Evolutionary conservation across 1,139 yeast genomes (phyloP).

Genomic region (Candida anutae): DNA sequence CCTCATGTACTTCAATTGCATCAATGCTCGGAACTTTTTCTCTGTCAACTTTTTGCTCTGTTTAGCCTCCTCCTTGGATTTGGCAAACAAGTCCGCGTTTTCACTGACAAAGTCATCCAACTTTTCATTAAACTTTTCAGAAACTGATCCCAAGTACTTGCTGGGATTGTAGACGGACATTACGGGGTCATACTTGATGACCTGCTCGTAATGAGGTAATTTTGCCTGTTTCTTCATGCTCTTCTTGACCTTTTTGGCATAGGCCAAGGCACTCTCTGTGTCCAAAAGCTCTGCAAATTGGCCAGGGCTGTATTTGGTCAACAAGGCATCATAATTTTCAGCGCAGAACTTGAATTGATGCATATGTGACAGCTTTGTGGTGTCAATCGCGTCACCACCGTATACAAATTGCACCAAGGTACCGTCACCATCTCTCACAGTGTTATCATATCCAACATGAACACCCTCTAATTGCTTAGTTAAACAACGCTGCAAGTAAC

Average conservation of each 20-base stretch:
- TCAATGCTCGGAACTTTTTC: conserved; percentile 88
- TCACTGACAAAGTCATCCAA: conserved; percentile 61
- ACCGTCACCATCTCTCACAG: conserved; percentile 95
- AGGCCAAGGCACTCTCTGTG: conserved; percentile 70
- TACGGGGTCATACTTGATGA: conserved; percentile 78
- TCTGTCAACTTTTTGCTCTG: conserved; percentile 52
- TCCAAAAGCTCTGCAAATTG: conserved; percentile 67
- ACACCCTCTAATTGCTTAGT: conserved; percentile 98
- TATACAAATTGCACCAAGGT: conserved; percentile 88
- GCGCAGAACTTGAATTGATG: conserved; percentile 88
- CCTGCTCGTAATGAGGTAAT: conserved; percentile 57
- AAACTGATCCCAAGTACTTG: conserved; percentile 85
- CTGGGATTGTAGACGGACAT: conserved; percentile 81
- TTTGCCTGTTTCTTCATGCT: conserved; percentile 57
- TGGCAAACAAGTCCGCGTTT: conserved; percentile 48
- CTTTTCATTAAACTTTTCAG: conserved; percentile 79
- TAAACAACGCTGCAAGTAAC: conserved; percentile 96
- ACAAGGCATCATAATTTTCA: conserved; percentile 81
- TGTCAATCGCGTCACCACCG: conserved; percentile 96
- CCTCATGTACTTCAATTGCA: conserved; percentile 98
- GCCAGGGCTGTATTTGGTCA: conserved; percentile 83
- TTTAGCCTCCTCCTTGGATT: conserved; percentile 41
- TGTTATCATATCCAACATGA: conserved; percentile 86
- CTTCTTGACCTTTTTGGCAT: conserved; percentile 78
- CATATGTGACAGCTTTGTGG: conserved; percentile 91